Conservation (phyloP, 768 basidiomycete species). For the Tricholoma furcatifolium region DNA sequence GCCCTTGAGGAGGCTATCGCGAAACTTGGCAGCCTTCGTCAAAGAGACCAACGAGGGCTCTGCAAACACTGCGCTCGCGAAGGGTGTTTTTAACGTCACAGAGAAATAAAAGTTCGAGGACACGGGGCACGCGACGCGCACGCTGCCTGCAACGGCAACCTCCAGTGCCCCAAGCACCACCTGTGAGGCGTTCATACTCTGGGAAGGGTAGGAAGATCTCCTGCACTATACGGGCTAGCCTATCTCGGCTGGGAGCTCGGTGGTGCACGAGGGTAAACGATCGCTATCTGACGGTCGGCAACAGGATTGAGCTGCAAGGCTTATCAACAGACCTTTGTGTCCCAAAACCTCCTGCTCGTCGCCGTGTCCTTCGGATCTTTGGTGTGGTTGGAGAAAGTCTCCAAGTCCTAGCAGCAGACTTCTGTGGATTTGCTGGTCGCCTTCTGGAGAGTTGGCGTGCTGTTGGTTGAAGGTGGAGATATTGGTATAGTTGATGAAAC, state of each 20-base stretch:
- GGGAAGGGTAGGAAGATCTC: conserved; percentile 85
- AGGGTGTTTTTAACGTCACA: conserved; percentile 76
- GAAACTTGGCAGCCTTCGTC: conserved; percentile 77
- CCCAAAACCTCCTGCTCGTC: conserved; percentile 76
- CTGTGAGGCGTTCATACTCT: too few relatives aligned
- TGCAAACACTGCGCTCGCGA: conserved; percentile 69
- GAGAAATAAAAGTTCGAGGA: conserved; percentile 76
- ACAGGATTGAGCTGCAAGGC: not conserved
- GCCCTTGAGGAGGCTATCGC: too few relatives aligned
- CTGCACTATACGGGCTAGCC: conserved; percentile 78
- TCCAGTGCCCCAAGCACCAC: conserved; percentile 77
- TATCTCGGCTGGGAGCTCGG: conserved; percentile 76
- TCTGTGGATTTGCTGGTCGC: conserved; percentile 66
- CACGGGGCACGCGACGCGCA: conserved; percentile 72
- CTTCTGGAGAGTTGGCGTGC: conserved; percentile 53
- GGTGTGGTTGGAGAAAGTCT: conserved; percentile 73
- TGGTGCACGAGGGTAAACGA: conserved; percentile 92
- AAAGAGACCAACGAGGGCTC: conserved; percentile 79
- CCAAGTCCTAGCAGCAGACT: conserved; percentile 81
- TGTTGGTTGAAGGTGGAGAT: conserved; percentile 8
- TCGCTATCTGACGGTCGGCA: conserved; percentile 41
- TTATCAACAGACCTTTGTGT: conserved; percentile 72
- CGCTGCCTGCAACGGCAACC: conserved; percentile 87
- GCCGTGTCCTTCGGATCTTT: conserved; percentile 64
- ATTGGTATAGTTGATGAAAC: conserved; percentile 8